Base-by-base conservation (phyloP, 345 rosid genomes). In the Lepidium aucheri region DNA sequence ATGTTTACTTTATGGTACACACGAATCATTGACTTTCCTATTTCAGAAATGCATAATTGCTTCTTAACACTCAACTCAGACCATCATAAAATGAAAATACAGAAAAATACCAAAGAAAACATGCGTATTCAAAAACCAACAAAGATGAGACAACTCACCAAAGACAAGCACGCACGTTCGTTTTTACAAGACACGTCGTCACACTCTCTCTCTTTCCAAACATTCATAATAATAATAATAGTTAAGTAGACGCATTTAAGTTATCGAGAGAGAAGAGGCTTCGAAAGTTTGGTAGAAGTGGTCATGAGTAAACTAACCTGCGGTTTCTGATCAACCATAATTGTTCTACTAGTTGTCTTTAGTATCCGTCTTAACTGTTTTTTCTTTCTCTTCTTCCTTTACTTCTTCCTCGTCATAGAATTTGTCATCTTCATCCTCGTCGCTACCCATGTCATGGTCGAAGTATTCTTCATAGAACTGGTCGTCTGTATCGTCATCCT, bases 401-500 rank as follows among this genome's bases (percentile, higher is more conserved):
- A 74, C 76, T 33, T 70, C 77, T 13, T 68, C 78, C 12, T 82
- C 85, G 9, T 82, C 86, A 1, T 74, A 78, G 57, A 81, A 75
- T 38, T 60, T 24, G 16, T 82, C 79, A 12, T 72, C 81, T 9
- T 81, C 81, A 8, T 81, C 80, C n/a, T 77, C 82, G 42, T 65
- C 69, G 15, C 73, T 60, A 9, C 58, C 64, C 73, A 74, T 67
- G 68, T 61, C 77, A 54, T 74, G 69, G n/a, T 74, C 77, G 44
- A 74, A 73, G 18, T 78, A 74, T 41, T 83, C 81, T 60, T 81
- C 84, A 53, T 53, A 74, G 64, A 74, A 74, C 8, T 83, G 75
- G 28, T 77, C 74, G 51, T 81, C 80, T 18, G 81, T 73, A 0
- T 76, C 83, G 6, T 77, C 80, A 15, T 79, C 81, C n/a, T 79